Percentiles rank a stretch among this genome's conserved stretches.
These are phyloP conservation scores for Anisodus tanguticus DNA, from an alignment of 257 asterid genomes.

Conservation along the genomic window DNA sequence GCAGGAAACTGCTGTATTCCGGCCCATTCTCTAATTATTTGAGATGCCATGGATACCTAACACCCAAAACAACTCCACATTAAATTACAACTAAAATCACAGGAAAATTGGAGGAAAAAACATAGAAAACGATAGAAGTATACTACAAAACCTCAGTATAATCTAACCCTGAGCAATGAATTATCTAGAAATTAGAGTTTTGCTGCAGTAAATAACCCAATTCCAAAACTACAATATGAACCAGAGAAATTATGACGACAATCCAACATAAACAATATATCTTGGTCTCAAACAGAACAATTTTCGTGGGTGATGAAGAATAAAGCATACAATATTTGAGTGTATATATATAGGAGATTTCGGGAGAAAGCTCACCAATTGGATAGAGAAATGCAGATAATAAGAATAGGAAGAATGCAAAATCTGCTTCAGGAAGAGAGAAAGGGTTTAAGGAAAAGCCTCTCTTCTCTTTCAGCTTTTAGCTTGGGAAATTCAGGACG, in stretches of 20 bases:
- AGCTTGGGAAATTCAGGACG: neutral
- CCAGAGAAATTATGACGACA: neutral
- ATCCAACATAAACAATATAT: neutral
- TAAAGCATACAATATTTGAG: neutral
- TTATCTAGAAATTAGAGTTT: neutral
- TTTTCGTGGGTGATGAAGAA: neutral
- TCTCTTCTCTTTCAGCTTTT: neutral
- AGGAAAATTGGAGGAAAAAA: neutral
- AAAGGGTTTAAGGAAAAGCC: slow-evolving; percentile 27
- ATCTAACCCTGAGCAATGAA: neutral
- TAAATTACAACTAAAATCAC: neutral
- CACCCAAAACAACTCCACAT: slow-evolving; percentile 23
- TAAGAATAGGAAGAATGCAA: neutral
- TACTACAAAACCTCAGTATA: neutral
- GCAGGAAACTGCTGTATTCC: slow-evolving; percentile 90
- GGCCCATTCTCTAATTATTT: slow-evolving; percentile 78
- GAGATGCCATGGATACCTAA: slow-evolving; percentile 74
- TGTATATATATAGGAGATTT: too few species aligned
- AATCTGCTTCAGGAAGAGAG: neutral
- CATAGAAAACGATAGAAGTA: neutral
- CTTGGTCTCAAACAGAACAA: neutral
- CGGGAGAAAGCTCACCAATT: neutral
- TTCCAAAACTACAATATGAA: neutral
- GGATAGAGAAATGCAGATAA: neutral
- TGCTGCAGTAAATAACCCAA: neutral